Percentiles rank a stretch among this genome's conserved stretches.
phyloP scores from a whole-genome alignment of 139 green algal genomes.

The Haematococcus lacustris region DNA sequence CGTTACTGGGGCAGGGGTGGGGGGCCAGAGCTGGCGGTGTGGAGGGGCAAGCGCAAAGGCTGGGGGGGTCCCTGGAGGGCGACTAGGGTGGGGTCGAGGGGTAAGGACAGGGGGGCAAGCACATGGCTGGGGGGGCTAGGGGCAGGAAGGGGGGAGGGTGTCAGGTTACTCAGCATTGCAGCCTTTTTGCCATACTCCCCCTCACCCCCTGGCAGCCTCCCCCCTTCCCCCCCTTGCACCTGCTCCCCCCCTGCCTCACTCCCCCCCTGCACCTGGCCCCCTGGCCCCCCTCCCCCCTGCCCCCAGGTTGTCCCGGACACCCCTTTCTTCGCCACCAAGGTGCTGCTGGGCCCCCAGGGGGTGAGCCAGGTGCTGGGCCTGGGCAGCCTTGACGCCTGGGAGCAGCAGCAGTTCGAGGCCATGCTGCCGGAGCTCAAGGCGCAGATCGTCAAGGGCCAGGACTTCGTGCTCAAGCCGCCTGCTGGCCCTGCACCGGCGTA shows the following conservation, averaged over 20 bases:
- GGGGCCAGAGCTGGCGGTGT: not conserved
- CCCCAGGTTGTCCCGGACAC: constrained; percentile 27
- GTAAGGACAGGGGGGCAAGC: too few relatives aligned
- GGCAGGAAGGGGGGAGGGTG: too few relatives aligned
- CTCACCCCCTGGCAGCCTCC: not conserved
- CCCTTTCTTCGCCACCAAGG: constrained; percentile 54
- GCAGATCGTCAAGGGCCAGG: constrained; percentile 62
- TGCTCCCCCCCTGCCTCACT: not conserved
- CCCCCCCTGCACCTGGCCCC: too few relatives aligned
- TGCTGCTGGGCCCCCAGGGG: constrained; percentile 58
- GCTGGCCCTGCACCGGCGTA: not conserved
- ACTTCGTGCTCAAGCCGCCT: constrained; percentile 22
- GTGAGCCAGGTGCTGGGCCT: constrained; percentile 56
- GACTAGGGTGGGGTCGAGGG: too few relatives aligned
- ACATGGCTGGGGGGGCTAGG: too few relatives aligned
- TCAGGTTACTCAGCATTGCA: too few relatives aligned
- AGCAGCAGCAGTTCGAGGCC: constrained; percentile 54
- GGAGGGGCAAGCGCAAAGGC: too few relatives aligned
- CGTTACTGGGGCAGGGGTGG: not conserved
- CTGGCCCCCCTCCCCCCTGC: too few relatives aligned
- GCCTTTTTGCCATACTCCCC: not conserved
- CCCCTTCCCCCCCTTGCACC: too few relatives aligned
- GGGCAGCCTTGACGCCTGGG: constrained; percentile 56
- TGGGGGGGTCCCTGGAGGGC: too few relatives aligned
- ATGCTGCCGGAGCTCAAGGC: constrained; percentile 63